A percentile compares a stretch with the other conserved stretches of the same genome.
Evolutionary conservation across 2,329 filamentous ascomycete genomes (phyloP).

Genomic region (Cladophialophora immunda): DNA sequence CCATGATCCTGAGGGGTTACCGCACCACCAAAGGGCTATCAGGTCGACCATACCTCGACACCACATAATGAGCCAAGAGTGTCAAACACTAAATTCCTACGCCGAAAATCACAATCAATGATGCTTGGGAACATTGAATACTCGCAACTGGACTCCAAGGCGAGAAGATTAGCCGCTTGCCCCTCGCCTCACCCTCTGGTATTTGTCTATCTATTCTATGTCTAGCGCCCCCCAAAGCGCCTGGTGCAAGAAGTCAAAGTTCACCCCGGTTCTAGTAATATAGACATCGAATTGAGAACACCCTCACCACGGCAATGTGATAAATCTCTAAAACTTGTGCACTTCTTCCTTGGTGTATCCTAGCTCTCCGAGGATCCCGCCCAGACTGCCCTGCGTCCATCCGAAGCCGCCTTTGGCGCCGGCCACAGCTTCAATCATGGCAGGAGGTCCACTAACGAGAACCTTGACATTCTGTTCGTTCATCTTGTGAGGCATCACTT

Average conservation of each 20-base stretch:
- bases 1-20: neutral
- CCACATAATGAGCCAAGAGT: neutral
- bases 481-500: constrained; percentile 54
- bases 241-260: neutral
- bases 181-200: neutral
- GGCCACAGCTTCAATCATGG: constrained; percentile 68
- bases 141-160: neutral
- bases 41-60: neutral
- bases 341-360: constrained; percentile 68
- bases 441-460: constrained; percentile 74
- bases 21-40: neutral
- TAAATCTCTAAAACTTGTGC: constrained; percentile 61
- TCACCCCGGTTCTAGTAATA: constrained; percentile 29
- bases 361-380: constrained; percentile 64
- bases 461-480: constrained; percentile 58
- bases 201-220: constrained; percentile 9
- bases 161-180: neutral
- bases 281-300: constrained; percentile 24
- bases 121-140: neutral
- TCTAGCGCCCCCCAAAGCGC: neutral
- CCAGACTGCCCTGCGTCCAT: constrained; percentile 47
- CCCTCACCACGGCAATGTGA: neutral
- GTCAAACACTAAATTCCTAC: neutral
- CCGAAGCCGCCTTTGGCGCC: constrained; percentile 51
- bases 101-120: neutral